Percentiles rank a stretch among this genome's conserved stretches.
These are phyloP conservation scores for Cinchona pubescens DNA, from an alignment of 257 asterid species.

Conservation along the genomic window DNA sequence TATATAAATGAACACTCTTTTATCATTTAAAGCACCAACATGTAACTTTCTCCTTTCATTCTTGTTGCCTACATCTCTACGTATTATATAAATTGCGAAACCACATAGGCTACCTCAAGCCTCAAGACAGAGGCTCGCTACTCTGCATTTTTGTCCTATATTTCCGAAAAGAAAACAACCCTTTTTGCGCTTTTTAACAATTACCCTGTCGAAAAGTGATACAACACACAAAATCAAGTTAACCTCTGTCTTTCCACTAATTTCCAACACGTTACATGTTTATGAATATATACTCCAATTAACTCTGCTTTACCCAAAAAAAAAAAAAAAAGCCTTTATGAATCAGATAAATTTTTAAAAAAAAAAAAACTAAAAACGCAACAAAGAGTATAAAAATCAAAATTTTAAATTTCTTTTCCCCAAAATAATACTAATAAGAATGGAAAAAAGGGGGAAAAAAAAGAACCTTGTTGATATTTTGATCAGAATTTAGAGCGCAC, in stretches of 20 bases:
- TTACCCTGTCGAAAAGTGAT: background rate
- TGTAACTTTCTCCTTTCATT: background rate
- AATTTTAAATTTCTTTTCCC: background rate
- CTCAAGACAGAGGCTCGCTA: background rate
- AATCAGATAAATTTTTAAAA: background rate
- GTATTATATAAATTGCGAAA: background rate
- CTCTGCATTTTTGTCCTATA: background rate
- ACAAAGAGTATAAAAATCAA: background rate
- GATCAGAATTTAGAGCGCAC: slow-evolving; percentile 38
- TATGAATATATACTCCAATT: background rate
- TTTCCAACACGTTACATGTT: background rate
- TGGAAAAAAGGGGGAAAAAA: background rate
- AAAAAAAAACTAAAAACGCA: no score
- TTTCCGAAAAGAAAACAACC: background rate
- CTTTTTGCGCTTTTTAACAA: background rate
- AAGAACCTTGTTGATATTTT: background rate
- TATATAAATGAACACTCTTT: no score
- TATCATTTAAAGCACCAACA: background rate
- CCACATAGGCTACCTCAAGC: background rate
- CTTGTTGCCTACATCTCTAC: background rate
- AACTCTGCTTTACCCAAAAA: background rate
- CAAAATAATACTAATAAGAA: background rate
- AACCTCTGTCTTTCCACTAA: background rate
- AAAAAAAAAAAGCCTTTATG: background rate
- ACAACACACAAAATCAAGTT: background rate